Evolutionary conservation across 768 basidiomycete species (phyloP).

Genomic region (Pulveroboletus sp.): DNA sequence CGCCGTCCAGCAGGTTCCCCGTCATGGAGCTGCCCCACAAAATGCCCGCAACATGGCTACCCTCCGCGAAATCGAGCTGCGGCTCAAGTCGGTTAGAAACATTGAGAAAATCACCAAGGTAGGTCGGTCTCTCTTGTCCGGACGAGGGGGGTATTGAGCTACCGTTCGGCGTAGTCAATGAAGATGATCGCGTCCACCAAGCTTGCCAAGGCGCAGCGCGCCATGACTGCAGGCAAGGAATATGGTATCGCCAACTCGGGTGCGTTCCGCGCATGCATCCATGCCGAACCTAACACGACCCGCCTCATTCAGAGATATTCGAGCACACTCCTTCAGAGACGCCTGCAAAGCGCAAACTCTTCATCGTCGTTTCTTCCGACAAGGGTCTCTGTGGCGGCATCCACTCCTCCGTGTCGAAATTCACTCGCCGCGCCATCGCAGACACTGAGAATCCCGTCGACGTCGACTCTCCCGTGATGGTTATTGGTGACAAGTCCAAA

Average conservation of each 20-base stretch:
- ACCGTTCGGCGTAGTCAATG: conserved; percentile 66
- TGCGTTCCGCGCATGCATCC: conserved; percentile 30
- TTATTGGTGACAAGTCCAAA: conserved; percentile 98
- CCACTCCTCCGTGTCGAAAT: conserved; percentile 94
- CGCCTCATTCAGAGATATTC: conserved; percentile 71
- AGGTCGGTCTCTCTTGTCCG: conserved; percentile 20
- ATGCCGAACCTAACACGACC: conserved; percentile 3
- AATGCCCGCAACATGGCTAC: conserved; percentile 91
- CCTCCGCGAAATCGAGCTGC: conserved; percentile 94
- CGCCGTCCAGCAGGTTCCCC: conserved; percentile 36
- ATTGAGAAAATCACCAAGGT: conserved; percentile 99
- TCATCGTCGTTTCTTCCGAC: conserved; percentile 95
- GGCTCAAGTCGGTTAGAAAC: conserved; percentile 94
- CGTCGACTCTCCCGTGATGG: conserved; percentile 67
- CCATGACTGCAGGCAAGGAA: conserved; percentile 87
- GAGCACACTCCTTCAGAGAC: conserved; percentile 69
- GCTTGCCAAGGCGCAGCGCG: conserved; percentile 91
- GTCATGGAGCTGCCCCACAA: conserved; percentile 39
- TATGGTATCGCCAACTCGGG: conserved; percentile 93
- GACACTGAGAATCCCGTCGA: conserved; percentile 51
- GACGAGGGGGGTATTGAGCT: neutral
- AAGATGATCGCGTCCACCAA: conserved; percentile 99
- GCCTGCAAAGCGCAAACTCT: conserved; percentile 75
- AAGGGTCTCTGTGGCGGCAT: conserved; percentile 99
- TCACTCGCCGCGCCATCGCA: conserved; percentile 69